These are phyloP conservation scores for Nakazawaea laoshanensis DNA, from an alignment of 805 yeast genomes.

Conservation along the genomic window DNA sequence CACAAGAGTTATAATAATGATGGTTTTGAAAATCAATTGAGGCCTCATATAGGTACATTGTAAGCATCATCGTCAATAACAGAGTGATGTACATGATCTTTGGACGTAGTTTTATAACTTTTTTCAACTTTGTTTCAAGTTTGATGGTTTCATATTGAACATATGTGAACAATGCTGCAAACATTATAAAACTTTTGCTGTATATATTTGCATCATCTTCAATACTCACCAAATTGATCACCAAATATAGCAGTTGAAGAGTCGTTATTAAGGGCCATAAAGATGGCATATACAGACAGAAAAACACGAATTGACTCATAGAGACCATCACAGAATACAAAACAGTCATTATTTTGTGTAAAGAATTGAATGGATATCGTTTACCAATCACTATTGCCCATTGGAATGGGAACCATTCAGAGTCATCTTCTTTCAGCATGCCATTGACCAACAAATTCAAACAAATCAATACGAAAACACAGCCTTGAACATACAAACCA, in stretches of 20 bases:
- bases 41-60: constrained; percentile 1
- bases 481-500: not conserved
- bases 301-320: not conserved
- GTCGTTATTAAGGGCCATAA: not conserved
- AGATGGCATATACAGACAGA: not conserved
- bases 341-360: constrained; percentile 1
- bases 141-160: constrained; percentile 3
- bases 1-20: constrained; percentile 8
- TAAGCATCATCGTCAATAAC: not conserved
- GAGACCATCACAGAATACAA: not conserved
- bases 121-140: not conserved
- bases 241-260: not conserved
- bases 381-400: not conserved
- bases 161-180: not conserved
- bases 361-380: constrained; percentile 6
- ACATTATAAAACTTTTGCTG: constrained; percentile 3
- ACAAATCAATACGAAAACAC: not conserved
- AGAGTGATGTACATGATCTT: not conserved
- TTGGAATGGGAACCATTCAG: constrained; percentile 9
- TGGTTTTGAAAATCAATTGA: constrained; percentile 7
- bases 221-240: constrained; percentile 3
- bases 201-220: constrained; percentile 4
- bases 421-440: not conserved
- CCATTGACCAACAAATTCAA: constrained; percentile 1
- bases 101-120: not conserved